Base-by-base conservation (phyloP, 2,329 filamentous ascomycete genomes). In the Epichloe coenophiala region DNA sequence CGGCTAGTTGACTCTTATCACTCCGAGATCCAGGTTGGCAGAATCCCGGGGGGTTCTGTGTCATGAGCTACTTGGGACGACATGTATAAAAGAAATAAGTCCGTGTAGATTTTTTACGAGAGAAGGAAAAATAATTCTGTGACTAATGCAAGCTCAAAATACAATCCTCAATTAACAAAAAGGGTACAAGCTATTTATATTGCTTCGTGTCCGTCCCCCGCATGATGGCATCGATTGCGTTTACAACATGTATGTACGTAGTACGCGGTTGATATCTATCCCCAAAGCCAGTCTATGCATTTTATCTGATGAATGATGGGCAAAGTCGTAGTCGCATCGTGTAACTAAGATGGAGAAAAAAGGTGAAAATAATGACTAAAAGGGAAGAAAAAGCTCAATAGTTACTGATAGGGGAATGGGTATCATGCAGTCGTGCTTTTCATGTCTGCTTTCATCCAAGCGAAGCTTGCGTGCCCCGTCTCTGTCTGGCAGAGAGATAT, bases 61-160 rank as follows among this genome's bases (percentile, higher is more conserved):
- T 59, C 46, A 58, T 50, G 54, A 52, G 51, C 51, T 58, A 41
- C 21, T 35, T 38, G 55, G 54, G 49, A 50, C 55, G 56, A 56
- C 56, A 58, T 55, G 49, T 54, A 53, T 44, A 54, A 55, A 54
- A 57, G 54, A 21, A 51, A 54, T 56, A 50, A 36, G 46, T 37
- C 36, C 5, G 47, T 39, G 43, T 51, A 52, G 47, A 54, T 19
- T 27, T 50, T 54, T 45, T 53, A 52, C 48, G 51, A 42, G 17
- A 48, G 39, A 17, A 47, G 8, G 48, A 55, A 53, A 53, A 55
- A 53, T 45, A 55, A 55, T 51, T 59, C 57, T 55, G 56, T 53
- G 56, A 58, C 52, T 63, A 61, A 62, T 65, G 63, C 60, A 59
- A 58, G 58, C 19, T 35, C 23, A 23, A 43, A 27, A 56, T 57